Evolutionary conservation across 805 yeast genomes (phyloP).

Genomic region (Cyberlindnera mississippiensis): DNA sequence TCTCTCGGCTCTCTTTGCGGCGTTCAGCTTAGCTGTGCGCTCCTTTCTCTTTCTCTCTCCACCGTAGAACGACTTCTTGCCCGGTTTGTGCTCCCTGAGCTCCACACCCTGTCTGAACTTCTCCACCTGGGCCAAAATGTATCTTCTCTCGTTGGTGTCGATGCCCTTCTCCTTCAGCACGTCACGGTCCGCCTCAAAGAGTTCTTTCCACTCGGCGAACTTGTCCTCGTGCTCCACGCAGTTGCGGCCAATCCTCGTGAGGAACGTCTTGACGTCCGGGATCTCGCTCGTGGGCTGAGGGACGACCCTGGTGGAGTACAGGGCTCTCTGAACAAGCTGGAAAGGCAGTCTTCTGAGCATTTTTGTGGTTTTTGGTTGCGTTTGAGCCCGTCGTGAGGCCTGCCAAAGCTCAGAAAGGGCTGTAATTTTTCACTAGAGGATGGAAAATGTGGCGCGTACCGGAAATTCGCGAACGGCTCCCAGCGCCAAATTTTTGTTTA

Average conservation of each 20-base stretch:
- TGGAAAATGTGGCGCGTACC: neutral
- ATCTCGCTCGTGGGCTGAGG: conserved; percentile 51
- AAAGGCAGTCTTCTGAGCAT: conserved; percentile 13
- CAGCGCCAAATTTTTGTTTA: conserved; percentile 10
- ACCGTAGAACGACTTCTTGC: conserved; percentile 73
- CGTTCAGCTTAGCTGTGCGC: conserved; percentile 54
- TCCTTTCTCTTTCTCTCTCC: conserved; percentile 82
- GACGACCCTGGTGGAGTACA: conserved; percentile 14
- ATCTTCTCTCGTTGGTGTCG: conserved; percentile 66
- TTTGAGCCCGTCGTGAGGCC: too few species aligned
- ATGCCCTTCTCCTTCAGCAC: conserved; percentile 73
- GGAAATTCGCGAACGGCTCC: conserved; percentile 3
- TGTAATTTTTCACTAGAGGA: conserved; percentile 2
- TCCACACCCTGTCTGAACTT: conserved; percentile 55
- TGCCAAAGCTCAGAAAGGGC: too few species aligned
- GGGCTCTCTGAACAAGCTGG: conserved; percentile 9
- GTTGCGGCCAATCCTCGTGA: conserved; percentile 75
- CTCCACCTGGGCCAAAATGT: conserved; percentile 70
- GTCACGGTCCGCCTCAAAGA: conserved; percentile 52
- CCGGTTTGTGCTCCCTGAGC: conserved; percentile 52
- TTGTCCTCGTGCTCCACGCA: conserved; percentile 60
- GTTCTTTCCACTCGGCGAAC: conserved; percentile 66
- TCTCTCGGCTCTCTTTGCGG: conserved; percentile 33
- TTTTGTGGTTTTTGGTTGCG: conserved; percentile 1
- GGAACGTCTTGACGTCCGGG: conserved; percentile 71